Conservation (phyloP, 192 early-diverging fungal genomes). For the Coemansia sp. region DNA sequence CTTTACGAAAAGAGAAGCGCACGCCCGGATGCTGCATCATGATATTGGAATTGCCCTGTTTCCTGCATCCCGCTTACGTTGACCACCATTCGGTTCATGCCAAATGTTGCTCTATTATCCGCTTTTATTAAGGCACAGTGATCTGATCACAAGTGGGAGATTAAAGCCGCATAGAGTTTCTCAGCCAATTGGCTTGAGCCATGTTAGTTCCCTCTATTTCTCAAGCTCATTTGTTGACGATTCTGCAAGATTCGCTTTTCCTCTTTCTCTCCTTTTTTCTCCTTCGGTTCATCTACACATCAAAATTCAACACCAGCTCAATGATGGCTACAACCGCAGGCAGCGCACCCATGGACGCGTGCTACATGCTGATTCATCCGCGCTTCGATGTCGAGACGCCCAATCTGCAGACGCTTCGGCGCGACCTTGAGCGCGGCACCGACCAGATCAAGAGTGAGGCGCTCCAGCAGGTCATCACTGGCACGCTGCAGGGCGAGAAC, state of each 20-base stretch:
- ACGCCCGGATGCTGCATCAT: too few species aligned
- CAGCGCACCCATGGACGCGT: slow-evolving; percentile 39
- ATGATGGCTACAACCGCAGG: slow-evolving; percentile 44
- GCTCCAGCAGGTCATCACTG: slow-evolving; percentile 88
- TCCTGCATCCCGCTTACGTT: too few species aligned
- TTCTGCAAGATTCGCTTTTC: background rate
- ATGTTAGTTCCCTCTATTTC: background rate
- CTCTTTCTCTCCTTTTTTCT: background rate
- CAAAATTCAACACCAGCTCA: slow-evolving; percentile 3
- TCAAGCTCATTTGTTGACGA: background rate
- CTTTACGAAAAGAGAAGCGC: too few species aligned
- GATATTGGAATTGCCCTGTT: too few species aligned
- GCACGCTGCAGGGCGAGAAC: slow-evolving; percentile 92
- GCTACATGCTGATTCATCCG: slow-evolving; percentile 55
- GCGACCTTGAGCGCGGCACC: slow-evolving; percentile 82
- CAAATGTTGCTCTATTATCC: too few species aligned
- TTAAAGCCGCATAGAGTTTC: background rate
- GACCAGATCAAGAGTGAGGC: slow-evolving; percentile 92
- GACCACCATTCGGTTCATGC: too few species aligned
- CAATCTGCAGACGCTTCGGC: slow-evolving; percentile 45
- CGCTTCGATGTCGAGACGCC: slow-evolving; percentile 43
- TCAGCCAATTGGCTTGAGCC: slow-evolving; percentile 17
- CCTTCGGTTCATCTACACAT: slow-evolving; percentile 3
- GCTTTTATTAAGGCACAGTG: background rate
- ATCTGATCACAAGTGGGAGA: background rate